These are phyloP conservation scores for Xylariaceae sp. DNA, from an alignment of 2,329 filamentous ascomycete species.

Conservation along the genomic window DNA sequence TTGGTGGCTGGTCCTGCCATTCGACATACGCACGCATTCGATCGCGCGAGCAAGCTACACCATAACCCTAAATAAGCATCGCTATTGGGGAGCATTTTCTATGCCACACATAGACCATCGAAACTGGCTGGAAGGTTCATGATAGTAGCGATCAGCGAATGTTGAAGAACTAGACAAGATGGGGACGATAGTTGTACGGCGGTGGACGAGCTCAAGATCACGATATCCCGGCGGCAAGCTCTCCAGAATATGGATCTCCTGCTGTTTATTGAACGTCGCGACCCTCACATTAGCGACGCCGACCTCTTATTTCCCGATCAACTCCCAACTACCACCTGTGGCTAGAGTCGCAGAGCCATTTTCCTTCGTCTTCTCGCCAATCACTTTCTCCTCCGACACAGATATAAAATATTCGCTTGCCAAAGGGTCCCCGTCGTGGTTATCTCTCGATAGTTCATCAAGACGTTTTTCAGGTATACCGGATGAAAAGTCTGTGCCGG, in stretches of 20 bases:
- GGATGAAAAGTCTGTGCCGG: conserved; percentile 29
- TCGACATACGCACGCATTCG: not conserved
- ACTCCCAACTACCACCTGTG: conserved; percentile 78
- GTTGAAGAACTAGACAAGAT: not conserved
- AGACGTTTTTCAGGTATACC: conserved; percentile 71
- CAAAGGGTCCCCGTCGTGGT: conserved; percentile 63
- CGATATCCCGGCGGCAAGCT: not conserved
- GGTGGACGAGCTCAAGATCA: conserved; percentile 8
- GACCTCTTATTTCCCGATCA: conserved; percentile 65
- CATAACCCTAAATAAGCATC: not conserved
- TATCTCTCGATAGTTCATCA: conserved; percentile 62
- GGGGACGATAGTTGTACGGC: conserved; percentile 2
- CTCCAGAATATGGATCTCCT: conserved; percentile 1
- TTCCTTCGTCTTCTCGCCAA: conserved; percentile 65
- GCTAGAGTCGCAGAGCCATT: conserved; percentile 66
- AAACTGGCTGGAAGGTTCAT: too few relatives aligned
- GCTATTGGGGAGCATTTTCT: too few relatives aligned
- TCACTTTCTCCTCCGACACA: conserved; percentile 65
- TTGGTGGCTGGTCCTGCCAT: not conserved
- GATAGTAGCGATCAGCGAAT: not conserved
- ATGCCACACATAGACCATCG: too few relatives aligned
- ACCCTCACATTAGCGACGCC: conserved; percentile 37
- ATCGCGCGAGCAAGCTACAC: not conserved
- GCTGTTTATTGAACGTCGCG: conserved; percentile 21
- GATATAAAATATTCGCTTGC: conserved; percentile 63